Evolutionary conservation across 306 rosid species (phyloP).

Genomic region (Senna siamea): DNA sequence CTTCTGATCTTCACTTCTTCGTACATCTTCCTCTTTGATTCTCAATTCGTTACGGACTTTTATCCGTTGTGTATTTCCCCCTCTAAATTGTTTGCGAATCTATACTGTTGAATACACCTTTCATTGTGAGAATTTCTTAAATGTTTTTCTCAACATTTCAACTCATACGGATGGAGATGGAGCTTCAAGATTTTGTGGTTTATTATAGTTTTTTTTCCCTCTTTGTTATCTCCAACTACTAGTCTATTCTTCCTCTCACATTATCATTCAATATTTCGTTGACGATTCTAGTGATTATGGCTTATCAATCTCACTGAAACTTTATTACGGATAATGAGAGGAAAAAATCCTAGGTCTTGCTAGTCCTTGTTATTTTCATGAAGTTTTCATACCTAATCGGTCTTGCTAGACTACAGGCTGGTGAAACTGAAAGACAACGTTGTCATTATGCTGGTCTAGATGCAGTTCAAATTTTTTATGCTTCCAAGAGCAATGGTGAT

Average conservation of each 20-base stretch:
- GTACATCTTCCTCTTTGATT: not conserved
- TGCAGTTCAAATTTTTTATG: not conserved
- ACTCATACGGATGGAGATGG: not conserved
- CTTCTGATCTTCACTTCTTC: conserved; percentile 3
- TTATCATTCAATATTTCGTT: not conserved
- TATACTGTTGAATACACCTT: not conserved
- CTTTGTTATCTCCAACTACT: not conserved
- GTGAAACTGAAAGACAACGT: no score
- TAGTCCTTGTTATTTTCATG: not conserved
- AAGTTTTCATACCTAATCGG: not conserved
- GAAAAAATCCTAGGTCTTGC: not conserved
- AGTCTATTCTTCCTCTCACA: not conserved
- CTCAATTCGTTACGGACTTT: not conserved
- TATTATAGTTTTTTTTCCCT: not conserved
- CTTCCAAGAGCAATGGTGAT: not conserved
- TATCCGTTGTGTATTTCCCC: not conserved
- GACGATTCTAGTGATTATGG: not conserved
- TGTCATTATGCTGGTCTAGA: no score
- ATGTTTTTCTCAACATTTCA: not conserved
- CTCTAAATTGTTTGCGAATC: not conserved
- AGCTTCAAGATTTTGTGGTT: not conserved
- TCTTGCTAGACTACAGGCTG: no score
- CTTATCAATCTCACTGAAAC: not conserved
- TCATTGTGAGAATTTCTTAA: not conserved
- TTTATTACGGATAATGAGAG: not conserved